These are phyloP conservation scores for Lepidopterella palustris DNA, from an alignment of 495 filamentous ascomycete species.

Conservation along the genomic window DNA sequence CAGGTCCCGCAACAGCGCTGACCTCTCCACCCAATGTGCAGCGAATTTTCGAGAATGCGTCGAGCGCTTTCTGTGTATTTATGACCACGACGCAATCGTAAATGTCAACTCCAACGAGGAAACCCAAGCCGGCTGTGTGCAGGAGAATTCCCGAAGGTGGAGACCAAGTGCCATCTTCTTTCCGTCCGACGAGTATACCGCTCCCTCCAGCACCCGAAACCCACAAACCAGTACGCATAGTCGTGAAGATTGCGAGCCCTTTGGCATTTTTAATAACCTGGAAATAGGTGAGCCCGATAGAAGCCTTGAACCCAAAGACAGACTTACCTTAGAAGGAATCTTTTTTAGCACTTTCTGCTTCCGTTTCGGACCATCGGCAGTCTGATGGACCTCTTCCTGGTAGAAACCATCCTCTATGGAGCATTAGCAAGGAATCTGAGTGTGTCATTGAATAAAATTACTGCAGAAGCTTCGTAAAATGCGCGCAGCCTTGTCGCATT, in stretches of 20 bases:
- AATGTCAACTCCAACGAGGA: slow-evolving; percentile 82
- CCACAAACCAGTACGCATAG: slow-evolving; percentile 89
- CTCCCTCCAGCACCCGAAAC: slow-evolving; percentile 80
- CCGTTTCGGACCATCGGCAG: slow-evolving; percentile 51
- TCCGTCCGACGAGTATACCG: slow-evolving; percentile 71
- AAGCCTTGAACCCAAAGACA: neutral
- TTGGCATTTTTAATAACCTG: slow-evolving; percentile 75
- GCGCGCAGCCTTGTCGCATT: slow-evolving; percentile 75
- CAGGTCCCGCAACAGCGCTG: slow-evolving; percentile 68
- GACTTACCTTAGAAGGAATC: slow-evolving; percentile 59
- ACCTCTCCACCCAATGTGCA: slow-evolving; percentile 75
- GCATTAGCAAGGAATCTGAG: slow-evolving; percentile 9
- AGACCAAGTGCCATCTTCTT: slow-evolving; percentile 79
- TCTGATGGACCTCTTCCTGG: slow-evolving; percentile 38
- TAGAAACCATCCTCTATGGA: slow-evolving; percentile 55
- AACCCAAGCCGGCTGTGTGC: slow-evolving; percentile 80
- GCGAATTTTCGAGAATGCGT: slow-evolving; percentile 70
- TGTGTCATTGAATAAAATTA: slow-evolving; percentile 27
- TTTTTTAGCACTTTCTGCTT: slow-evolving; percentile 71
- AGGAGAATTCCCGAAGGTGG: slow-evolving; percentile 82
- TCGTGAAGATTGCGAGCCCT: slow-evolving; percentile 84
- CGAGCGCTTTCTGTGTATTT: slow-evolving; percentile 72
- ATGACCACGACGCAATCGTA: slow-evolving; percentile 91
- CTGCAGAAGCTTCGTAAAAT: slow-evolving; percentile 76
- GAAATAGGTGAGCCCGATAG: neutral